Percentiles rank a stretch among this genome's conserved stretches.
phyloP scores from a whole-genome alignment of 2,329 filamentous ascomycete species.

The Emydomyces testavorans region DNA sequence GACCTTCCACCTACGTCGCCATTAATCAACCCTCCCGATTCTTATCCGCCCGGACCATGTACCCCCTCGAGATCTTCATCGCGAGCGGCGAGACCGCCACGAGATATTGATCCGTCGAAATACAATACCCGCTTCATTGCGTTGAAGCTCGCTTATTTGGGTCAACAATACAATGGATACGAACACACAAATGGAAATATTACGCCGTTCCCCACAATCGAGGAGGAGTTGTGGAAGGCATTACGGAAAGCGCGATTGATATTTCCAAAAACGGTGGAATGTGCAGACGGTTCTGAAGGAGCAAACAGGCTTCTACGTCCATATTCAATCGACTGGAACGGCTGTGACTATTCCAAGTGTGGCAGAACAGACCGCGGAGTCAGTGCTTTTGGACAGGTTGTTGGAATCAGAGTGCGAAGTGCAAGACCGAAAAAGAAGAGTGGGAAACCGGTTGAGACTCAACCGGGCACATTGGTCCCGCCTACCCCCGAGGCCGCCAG shows the following conservation, averaged over 20 bases:
- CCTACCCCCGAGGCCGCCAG: constrained; percentile 4
- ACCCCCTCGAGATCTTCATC: constrained; percentile 20
- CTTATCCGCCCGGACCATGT: constrained; percentile 12
- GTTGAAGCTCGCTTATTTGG: constrained; percentile 86
- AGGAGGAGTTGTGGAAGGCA: constrained; percentile 89
- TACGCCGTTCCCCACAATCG: constrained; percentile 66
- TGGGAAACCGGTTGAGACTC: constrained; percentile 15
- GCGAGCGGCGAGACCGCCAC: constrained; percentile 34
- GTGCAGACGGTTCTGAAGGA: constrained; percentile 14
- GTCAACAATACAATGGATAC: constrained; percentile 82
- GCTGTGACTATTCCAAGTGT: constrained; percentile 87
- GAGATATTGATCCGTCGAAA: constrained; percentile 61
- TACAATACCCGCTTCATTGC: constrained; percentile 79
- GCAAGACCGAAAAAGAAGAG: constrained; percentile 48
- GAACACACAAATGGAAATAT: constrained; percentile 66
- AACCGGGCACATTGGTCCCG: constrained; percentile 18
- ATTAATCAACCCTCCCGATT: constrained; percentile 1
- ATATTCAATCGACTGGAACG: constrained; percentile 58
- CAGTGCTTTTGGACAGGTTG: constrained; percentile 92
- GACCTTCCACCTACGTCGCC: constrained; percentile 6
- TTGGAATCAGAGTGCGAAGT: constrained; percentile 72
- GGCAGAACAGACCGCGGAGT: constrained; percentile 87
- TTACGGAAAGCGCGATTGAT: constrained; percentile 73
- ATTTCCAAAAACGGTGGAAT: constrained; percentile 45
- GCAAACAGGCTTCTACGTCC: constrained; percentile 18